phyloP scores from a whole-genome alignment of 2,329 filamentous ascomycete genomes.

The Penicillium janthinellum region DNA sequence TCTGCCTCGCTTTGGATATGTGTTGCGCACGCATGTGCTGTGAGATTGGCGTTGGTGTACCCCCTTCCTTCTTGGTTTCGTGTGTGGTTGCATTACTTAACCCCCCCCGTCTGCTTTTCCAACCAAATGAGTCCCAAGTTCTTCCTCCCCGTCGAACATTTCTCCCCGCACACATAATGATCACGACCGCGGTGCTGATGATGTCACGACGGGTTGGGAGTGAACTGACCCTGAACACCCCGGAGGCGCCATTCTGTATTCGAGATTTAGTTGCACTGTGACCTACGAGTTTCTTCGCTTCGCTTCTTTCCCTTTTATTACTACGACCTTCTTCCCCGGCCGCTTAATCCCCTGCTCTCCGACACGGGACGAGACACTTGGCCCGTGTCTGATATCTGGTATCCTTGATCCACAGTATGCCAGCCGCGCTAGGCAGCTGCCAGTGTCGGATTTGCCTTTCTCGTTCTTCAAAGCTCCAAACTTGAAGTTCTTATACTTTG shows the following conservation, averaged over 20 bases:
- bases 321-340: slow-evolving; percentile 32
- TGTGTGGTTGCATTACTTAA: slow-evolving; percentile 26
- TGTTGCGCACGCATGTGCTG: slow-evolving; percentile 22
- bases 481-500: not conserved
- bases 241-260: slow-evolving; percentile 23
- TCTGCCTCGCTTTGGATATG: slow-evolving; percentile 35
- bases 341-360: slow-evolving; percentile 28
- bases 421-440: slow-evolving; percentile 1
- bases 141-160: slow-evolving; percentile 10
- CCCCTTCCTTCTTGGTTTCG: slow-evolving; percentile 17
- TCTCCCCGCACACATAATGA: not conserved
- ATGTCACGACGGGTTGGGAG: slow-evolving; percentile 14
- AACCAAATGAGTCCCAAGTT: slow-evolving; percentile 11
- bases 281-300: slow-evolving; percentile 32
- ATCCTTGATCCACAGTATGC: not conserved
- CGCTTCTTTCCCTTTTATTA: slow-evolving; percentile 31
- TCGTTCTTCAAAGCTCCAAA: not conserved
- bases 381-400: slow-evolving; percentile 6
- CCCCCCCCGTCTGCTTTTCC: slow-evolving; percentile 12
- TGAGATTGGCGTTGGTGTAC: slow-evolving; percentile 41
- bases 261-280: slow-evolving; percentile 33
- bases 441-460: slow-evolving; percentile 3
- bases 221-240: slow-evolving; percentile 13
- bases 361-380: slow-evolving; percentile 11
- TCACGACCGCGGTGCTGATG: slow-evolving; percentile 1